Evolutionary conservation across 2,329 filamentous ascomycete species (phyloP), one percentile per base, ranked within the genome.

Genomic region (Epichloe coenophiala): DNA sequence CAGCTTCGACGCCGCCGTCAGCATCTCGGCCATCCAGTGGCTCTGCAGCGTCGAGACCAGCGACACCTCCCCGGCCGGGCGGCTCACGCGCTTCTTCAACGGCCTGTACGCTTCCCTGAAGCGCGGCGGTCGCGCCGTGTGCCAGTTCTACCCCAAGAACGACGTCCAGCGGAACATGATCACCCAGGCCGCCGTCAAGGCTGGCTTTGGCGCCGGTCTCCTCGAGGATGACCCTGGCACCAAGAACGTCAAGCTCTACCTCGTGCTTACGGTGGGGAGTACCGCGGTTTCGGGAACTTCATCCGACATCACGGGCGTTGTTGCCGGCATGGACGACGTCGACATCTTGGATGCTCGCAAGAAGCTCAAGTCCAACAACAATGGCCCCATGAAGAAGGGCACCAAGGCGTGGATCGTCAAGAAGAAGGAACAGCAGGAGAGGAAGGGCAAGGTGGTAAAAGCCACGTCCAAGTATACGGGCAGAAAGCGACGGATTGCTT

Each of bases 121-220:
- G 56, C 75, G 93, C 19, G 93, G 93, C 5, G 93, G 88, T 1
- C 78, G 88, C 38, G 93, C 93, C 0, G 91, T 97, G 13, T 95
- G 90, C 64, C 93, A 98, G 63, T 98, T 98, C 67, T 98, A 98
- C 65, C 93, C 93, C 3, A 95, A 95, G 71, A 97, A 98, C 65
- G 86, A 94, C 58, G 75, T 80, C 55, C 93, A 98, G 71, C 80
- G 90, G 62, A 81, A 78, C 61, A 95, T 98, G 90, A 95, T 98
- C 58, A 88, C 84, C 48, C 77, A 80, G 53, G 93, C 93, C 0
- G 93, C 93, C 0, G 85, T 97, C 54, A 89, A 86, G 63, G 93
- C 93, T 1, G 93, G 93, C 0, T 98, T 98, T 61, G 91, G 93
- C 45, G 93, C 93, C 0, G 93, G 93, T 70, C 77, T 98, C 36